Percentiles rank a stretch among this genome's conserved stretches.
Evolutionary conservation across 106 monocot genomes (phyloP).

Genomic region (Allium cepa): DNA sequence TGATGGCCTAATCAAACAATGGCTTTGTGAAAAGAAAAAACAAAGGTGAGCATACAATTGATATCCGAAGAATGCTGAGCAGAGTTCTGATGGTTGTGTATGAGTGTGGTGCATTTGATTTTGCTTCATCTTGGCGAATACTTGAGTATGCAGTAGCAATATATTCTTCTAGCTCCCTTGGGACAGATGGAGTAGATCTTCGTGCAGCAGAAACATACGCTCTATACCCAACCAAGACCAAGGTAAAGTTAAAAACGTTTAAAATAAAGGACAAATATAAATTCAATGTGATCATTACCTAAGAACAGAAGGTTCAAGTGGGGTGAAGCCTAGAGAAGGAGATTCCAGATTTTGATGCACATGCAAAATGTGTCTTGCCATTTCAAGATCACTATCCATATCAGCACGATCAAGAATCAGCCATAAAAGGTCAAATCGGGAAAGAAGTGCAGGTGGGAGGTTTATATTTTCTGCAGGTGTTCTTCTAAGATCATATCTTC

Average conservation of each 20-base stretch:
- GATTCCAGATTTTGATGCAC: slow-evolving; percentile 95
- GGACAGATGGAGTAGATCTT: slow-evolving; percentile 68
- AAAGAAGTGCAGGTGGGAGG: slow-evolving; percentile 94
- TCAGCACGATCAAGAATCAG: slow-evolving; percentile 93
- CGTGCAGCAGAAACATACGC: slow-evolving; percentile 94
- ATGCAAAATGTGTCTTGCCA: slow-evolving; percentile 91
- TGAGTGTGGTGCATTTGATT: slow-evolving; percentile 90
- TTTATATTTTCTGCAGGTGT: slow-evolving; percentile 98
- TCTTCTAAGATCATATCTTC: slow-evolving; percentile 91
- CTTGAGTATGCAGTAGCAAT: slow-evolving; percentile 93
- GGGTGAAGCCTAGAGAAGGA: slow-evolving; percentile 83
- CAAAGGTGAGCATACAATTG: slow-evolving; percentile 53
- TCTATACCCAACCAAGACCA: slow-evolving; percentile 21
- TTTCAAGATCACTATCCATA: slow-evolving; percentile 91
- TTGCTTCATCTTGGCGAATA: slow-evolving; percentile 96
- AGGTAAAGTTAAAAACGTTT: neutral
- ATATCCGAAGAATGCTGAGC: slow-evolving; percentile 94
- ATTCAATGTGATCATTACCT: slow-evolving; percentile 32
- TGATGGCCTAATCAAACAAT: neutral
- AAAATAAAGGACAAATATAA: no score
- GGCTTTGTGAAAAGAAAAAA: neutral
- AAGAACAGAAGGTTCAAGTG: slow-evolving; percentile 89
- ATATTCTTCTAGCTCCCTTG: slow-evolving; percentile 91
- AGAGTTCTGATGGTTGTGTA: slow-evolving; percentile 95
- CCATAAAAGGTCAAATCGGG: slow-evolving; percentile 95